Evolutionary conservation across 129 eudicot genomes (phyloP), one percentile per base, ranked within the genome.

Genomic region (Pulicaria dysenterica): DNA sequence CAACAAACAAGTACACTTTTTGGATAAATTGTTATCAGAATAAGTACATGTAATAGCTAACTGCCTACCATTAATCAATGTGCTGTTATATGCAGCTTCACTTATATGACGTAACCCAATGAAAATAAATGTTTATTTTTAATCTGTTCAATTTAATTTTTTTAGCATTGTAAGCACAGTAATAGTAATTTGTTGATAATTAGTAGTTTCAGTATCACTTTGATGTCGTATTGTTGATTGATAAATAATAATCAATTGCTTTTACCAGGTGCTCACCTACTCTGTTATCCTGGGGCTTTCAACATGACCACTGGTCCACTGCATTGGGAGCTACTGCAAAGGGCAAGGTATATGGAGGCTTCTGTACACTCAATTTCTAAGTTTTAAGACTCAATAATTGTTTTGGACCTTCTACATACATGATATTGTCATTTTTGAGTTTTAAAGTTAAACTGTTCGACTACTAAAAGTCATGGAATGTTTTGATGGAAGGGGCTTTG

Each of bases 281-380:
- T 94, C 60, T 94, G 99, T 67, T 94, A 94, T 78, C 97, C 99
- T 56, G 99, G 97, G 62, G 99, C 99, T 43, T 94, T 94, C 82
- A 94, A 94, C 85, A 94, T 94, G 99, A 87, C 96, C 16, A 90
- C 99, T 60, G 99, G 99, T 63, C 99, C 99, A 73, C 56, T 94
- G 81, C 99, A 88, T 67, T 94, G 97, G 99, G 99, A 94, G 80
- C 81, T 94, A 47, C 74, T 88, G 58, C 99, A 94, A 75, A 86
- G 94, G 82, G 97, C 97, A 73, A 90, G 99, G 99, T 88, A 67
- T 51, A 55, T 3, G 12, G 45, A 67, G 4, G 14, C 8, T 61
- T 73, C 39, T 47, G 8, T 37, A 37, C n/a, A 7, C 34, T 48
- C 15, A 60, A 41, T 13, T 5, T 73, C 39, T 36, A 46, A 48